A percentile compares a stretch with the other conserved stretches of the same genome.
Evolutionary conservation across 2,329 filamentous ascomycete genomes (phyloP).

Genomic region (Microascus cirrosus): DNA sequence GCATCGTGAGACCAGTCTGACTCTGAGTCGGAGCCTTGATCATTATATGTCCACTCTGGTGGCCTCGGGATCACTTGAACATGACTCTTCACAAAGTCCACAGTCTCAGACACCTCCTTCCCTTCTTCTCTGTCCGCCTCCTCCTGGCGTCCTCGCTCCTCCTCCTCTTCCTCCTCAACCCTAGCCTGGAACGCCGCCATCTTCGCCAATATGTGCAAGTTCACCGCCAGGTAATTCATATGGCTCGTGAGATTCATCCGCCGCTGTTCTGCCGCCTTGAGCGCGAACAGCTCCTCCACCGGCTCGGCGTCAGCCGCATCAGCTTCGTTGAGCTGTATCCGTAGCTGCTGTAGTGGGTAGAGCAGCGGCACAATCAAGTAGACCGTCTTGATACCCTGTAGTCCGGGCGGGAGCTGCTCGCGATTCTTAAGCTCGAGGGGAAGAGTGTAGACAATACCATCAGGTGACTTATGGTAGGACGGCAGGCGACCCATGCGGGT

Average conservation of each 20-base stretch:
- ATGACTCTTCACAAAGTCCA: conserved; percentile 43
- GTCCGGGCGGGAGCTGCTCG: conserved; percentile 44
- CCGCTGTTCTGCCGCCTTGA: conserved; percentile 42
- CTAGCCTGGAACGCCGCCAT: conserved; percentile 11
- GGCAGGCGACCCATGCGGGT: conserved; percentile 59
- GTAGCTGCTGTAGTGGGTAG: conserved; percentile 60
- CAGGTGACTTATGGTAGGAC: conserved; percentile 55
- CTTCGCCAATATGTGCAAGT: conserved; percentile 56
- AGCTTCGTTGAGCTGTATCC: conserved; percentile 54
- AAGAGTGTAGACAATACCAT: conserved; percentile 60
- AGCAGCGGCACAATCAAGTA: conserved; percentile 58
- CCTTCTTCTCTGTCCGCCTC: conserved; percentile 6
- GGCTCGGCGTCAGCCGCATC: conserved; percentile 47
- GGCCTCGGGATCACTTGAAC: conserved; percentile 64
- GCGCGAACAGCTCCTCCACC: conserved; percentile 54
- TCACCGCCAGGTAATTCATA: conserved; percentile 63
- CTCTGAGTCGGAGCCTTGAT: conserved; percentile 31
- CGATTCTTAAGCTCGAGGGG: conserved; percentile 57
- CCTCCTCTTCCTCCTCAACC: conserved; percentile 7
- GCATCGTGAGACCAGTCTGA: conserved; percentile 34
- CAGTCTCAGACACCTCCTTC: conserved; percentile 9
- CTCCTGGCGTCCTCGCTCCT: conserved; percentile 1
- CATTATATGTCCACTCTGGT: conserved; percentile 55
- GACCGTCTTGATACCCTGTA: conserved; percentile 52
- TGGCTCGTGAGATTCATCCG: conserved; percentile 60